A percentile compares a stretch with the other conserved stretches of the same genome.
Conservation (phyloP, 768 basidiomycete species). For the Lactarius pseudohatsudake region DNA sequence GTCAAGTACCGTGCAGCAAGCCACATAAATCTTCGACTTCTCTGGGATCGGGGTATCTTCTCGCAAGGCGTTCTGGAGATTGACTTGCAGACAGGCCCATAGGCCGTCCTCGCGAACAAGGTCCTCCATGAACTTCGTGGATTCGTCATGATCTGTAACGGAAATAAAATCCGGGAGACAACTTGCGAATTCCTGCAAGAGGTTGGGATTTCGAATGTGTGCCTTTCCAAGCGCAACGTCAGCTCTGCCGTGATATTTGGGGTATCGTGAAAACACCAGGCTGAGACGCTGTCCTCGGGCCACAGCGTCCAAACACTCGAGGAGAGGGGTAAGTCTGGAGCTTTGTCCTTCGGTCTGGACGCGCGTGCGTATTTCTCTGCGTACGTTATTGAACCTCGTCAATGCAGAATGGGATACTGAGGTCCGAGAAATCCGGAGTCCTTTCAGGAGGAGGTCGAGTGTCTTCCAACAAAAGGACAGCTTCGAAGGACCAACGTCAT, state of each 20-base stretch:
- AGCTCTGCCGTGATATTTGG: background rate
- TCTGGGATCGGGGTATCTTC: background rate
- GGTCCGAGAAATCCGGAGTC: background rate
- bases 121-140: background rate
- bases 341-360: background rate
- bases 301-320: background rate
- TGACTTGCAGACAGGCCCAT: background rate
- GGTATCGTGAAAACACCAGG: background rate
- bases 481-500: background rate
- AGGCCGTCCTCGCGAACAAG: background rate
- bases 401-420: background rate
- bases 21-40: background rate
- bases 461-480: slow-evolving; percentile 8
- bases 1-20: slow-evolving; percentile 8
- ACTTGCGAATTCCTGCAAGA: slow-evolving; percentile 2
- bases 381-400: background rate
- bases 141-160: background rate
- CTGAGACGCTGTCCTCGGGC: slow-evolving; percentile 1
- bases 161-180: background rate
- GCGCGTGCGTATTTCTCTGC: background rate
- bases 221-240: slow-evolving; percentile 9
- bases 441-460: slow-evolving; percentile 1
- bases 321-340: background rate
- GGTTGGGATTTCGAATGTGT: slow-evolving; percentile 4
- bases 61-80: background rate